Base-by-base conservation (phyloP, 306 rosid genomes). In the Vicia villosa region DNA sequence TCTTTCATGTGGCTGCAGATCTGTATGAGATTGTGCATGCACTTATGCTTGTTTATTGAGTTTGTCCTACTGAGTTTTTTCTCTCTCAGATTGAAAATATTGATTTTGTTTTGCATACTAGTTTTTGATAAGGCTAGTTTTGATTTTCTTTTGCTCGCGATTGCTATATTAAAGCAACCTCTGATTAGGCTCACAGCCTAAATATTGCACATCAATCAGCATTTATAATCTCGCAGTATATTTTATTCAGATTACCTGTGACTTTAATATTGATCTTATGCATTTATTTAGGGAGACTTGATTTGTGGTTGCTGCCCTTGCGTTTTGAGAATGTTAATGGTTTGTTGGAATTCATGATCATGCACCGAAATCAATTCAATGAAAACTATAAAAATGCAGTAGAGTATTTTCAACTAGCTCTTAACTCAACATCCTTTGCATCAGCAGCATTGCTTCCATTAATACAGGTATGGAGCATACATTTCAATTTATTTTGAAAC, bases 381-480 rank as follows among this genome's bases (percentile, higher is more conserved):
- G 86, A 77, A 66, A 34, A 85, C 60, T 84, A 83, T 62, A 76
- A 60, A 76, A 63, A 75, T 47, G 94, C 97, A 22, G 81, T 86
- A 67, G 87, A 82, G 74, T 74, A 86, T 75, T 80, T 88, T 41
- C 74, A 64, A 52, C 78, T 26, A 40, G 91, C 97, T 74, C 80
- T 86, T 61, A 64, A 81, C 76, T 85, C 86, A 37, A 62, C 77
- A 3, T 73, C 88, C 34, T 71, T 87, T n/a, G 66, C 77, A 22
- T 54, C 81, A 40, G 88, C 30, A 16, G 90, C 91, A 74, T 82
- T 90, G 66, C 91, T 80, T 76, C 96, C 97, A 63, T 81, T 86
- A 68, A 45, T 83, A 83, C 98, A 93, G 88, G 98, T 93, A 77
- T 37, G 67, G 74, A 66, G 21, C 54, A 70, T 57, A 21, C 41